These are phyloP conservation scores for Ceratocystis ficicola DNA, from an alignment of 2,329 filamentous ascomycete genomes.

Conservation along the genomic window DNA sequence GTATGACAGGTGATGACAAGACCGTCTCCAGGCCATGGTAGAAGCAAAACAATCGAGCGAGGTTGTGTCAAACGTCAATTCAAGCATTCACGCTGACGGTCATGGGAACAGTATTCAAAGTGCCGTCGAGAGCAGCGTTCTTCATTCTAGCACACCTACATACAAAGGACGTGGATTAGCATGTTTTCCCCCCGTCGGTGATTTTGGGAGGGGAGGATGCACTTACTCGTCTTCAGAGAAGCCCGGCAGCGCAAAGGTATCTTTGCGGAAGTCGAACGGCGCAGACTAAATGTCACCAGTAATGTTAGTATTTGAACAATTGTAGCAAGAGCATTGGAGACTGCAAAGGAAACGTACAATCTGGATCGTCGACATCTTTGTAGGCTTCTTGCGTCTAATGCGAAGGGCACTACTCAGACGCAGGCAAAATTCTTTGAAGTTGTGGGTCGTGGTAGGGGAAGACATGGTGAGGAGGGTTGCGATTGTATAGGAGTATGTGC, in stretches of 20 bases:
- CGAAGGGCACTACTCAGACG: constrained; percentile 36
- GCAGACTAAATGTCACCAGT: constrained; percentile 37
- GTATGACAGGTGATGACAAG: neutral
- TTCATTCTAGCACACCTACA: constrained; percentile 17
- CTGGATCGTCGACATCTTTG: constrained; percentile 30
- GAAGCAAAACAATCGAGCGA: neutral
- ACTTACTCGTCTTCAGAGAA: constrained; percentile 49
- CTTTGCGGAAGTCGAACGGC: constrained; percentile 47
- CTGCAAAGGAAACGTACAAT: constrained; percentile 34
- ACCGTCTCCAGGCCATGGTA: neutral
- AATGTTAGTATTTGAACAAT: neutral
- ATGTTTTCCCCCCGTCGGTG: neutral
- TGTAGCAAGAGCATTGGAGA: neutral
- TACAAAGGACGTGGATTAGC: neutral
- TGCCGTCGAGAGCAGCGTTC: constrained; percentile 18
- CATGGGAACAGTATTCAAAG: constrained; percentile 17
- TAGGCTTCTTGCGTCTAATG: constrained; percentile 33
- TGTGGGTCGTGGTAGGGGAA: constrained; percentile 25
- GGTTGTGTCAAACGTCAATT: neutral
- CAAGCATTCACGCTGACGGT: constrained; percentile 18
- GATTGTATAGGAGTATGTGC: neutral
- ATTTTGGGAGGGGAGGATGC: neutral
- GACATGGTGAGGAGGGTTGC: constrained; percentile 14
- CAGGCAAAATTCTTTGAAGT: constrained; percentile 35
- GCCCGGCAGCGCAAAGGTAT: constrained; percentile 42